Evolutionary conservation across 2,329 filamentous ascomycete genomes (phyloP).

Genomic region (Teratosphaeria viscida): DNA sequence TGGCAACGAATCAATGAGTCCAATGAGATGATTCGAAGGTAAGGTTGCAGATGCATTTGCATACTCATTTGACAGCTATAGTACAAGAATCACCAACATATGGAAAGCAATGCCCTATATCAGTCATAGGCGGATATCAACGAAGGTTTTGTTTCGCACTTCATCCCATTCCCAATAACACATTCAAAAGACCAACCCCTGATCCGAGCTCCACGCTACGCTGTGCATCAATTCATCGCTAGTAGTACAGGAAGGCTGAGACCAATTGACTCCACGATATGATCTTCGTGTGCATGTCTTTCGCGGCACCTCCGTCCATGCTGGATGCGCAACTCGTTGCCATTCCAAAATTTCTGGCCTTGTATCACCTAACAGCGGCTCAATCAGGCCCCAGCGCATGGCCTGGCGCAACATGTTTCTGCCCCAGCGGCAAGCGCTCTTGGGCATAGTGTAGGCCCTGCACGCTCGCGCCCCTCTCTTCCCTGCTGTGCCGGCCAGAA

Average conservation of each 20-base stretch:
- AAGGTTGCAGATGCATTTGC: background rate
- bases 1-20: background rate
- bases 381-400: background rate
- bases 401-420: background rate
- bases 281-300: background rate
- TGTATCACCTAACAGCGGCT: background rate
- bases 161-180: background rate
- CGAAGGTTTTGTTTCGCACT: background rate
- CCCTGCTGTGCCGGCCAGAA: background rate
- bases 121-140: background rate
- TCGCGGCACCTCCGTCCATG: background rate
- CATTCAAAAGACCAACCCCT: background rate
- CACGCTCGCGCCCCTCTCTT: background rate
- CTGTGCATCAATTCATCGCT: conserved; percentile 1
- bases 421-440: background rate
- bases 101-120: background rate
- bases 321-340: background rate
- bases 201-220: background rate
- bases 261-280: background rate
- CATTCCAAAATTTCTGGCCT: background rate
- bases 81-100: background rate
- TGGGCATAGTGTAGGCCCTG: background rate
- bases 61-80: background rate
- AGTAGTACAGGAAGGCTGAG: background rate
- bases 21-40: background rate